Evolutionary conservation across 1,284 basidiomycete genomes (phyloP), one percentile per base, ranked within the genome.

Genomic region (Kwoniella shivajii): DNA sequence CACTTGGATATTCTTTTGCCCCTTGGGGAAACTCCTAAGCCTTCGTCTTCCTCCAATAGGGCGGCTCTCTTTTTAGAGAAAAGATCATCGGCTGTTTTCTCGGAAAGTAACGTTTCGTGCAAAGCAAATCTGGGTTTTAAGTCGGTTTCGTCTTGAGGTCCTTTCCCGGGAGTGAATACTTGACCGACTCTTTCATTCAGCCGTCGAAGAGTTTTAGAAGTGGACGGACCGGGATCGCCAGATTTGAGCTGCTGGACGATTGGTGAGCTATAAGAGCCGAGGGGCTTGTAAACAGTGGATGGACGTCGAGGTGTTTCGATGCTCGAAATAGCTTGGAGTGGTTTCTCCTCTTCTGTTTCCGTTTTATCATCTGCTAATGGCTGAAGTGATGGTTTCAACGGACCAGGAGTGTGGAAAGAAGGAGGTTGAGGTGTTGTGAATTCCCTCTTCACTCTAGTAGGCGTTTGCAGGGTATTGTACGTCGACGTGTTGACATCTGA

Each of bases 21-120:
- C 20, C 69, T 59, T 9, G 72, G 74, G 24, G 70, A 73, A 5
- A 76, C 73, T 3, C 72, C 74, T 9, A 72, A 48, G 3, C 59
- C 72, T 29, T 69, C 71, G 18, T 68, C 67, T 33, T 65, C 62
- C 37, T 63, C 62, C 26, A 34, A 10, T 11, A 61, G 16, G 18
- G 27, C 26, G 7, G 46, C 27, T 24, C 22, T 49, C 38, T 39
- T 60, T 13, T 29, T 52, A 24, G 2, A 27, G 34, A 46, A 41
- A 24, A 57, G 22, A 38, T 52, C 53, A 20, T 36, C 56, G 11
- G 50, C 22, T 3, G 33, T 41, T 20, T 45, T 30, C 4, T 45
- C 59, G 3, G 51, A 48, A 7, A 59, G n/a, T 10, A 48, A 20
- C 3, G 51, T 60, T 11, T 54, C 58, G 22, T 47, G 31, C 26